Evolutionary conservation across 371 early-diverging fungal species (phyloP), one percentile per base, ranked within the genome.

Genomic region (Vairimorpha ceranae): DNA sequence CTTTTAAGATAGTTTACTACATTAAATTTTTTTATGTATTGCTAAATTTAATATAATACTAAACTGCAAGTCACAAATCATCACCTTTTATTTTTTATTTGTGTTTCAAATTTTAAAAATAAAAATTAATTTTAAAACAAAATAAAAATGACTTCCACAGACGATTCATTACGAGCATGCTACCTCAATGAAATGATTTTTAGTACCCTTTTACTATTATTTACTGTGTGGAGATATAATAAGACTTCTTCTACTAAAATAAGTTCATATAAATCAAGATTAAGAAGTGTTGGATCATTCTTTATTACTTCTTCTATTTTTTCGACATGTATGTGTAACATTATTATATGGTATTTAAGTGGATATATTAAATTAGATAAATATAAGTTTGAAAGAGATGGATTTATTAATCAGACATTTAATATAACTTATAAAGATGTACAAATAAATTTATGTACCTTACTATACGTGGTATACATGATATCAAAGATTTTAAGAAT

Each of bases 181-280:
- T 65, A 72, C 32, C 63, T 64, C n/a, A 61, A 72, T 33, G 72
- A 64, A 25, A 21, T 38, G 14, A 61, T 72, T 21, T 72, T 72
- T 56, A 48, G 35, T 33, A 17, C 65, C 6, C 15, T 72, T 27
- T 33, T 65, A 36, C 27, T 72, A 10, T n/a, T 63, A n/a, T 72
- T 54, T 63, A 27, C 72, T 10, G n/a, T 72, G 27, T 72, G 72
- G 72, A 63, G 72, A 56, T 35, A 41, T 1, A 32, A 19, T 21
- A 72, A 65, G 29, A 63, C 43, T 10, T 61, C 52, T 15, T 27
- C 30, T 0, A 63, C 48, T 30, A 64, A 65, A 19, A 38, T 35
- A n/a, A 65, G 54, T 36, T 51, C 25, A 52, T 72, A 61, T 25
- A 63, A 56, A 38, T 29, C 41, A 30, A 64, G 41, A 35, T 30